phyloP scores from a whole-genome alignment of 371 early-diverging fungal species.

The Mortierella sp. region DNA sequence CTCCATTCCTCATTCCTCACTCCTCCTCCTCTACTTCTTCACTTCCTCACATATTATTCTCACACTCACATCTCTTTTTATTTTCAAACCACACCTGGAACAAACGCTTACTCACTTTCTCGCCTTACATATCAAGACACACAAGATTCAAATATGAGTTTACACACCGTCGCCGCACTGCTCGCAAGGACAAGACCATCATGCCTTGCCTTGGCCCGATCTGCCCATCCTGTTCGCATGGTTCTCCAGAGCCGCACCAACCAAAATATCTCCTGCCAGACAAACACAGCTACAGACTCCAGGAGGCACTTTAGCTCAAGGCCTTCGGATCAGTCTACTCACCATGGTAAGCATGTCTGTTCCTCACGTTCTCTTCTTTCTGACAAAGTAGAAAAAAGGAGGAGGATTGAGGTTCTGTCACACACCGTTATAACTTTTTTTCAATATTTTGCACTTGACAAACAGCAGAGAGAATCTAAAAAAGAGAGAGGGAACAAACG shows the following conservation, averaged over 20 bases:
- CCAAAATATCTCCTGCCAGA: neutral
- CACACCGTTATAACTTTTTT: neutral
- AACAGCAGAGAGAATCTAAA: neutral
- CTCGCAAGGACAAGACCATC: constrained; percentile 8
- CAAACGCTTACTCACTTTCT: neutral
- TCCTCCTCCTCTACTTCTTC: constrained; percentile 1
- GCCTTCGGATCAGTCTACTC: constrained; percentile 21
- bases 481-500: neutral
- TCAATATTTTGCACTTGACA: neutral
- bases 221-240: constrained; percentile 11
- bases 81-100: neutral
- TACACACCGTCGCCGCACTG: constrained; percentile 5
- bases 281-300: neutral
- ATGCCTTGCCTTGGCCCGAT: neutral
- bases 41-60: neutral
- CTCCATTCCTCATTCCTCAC: constrained; percentile 16
- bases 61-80: neutral
- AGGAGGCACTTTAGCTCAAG: constrained; percentile 23
- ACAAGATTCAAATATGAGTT: neutral
- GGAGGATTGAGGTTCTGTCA: constrained; percentile 19
- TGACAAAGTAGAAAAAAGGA: neutral
- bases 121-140: neutral
- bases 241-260: constrained; percentile 4
- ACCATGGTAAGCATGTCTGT: constrained; percentile 22
- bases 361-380: neutral